Evolutionary conservation across 2,329 filamentous ascomycete genomes (phyloP).

Genomic region (Sclerotinia subarctica): DNA sequence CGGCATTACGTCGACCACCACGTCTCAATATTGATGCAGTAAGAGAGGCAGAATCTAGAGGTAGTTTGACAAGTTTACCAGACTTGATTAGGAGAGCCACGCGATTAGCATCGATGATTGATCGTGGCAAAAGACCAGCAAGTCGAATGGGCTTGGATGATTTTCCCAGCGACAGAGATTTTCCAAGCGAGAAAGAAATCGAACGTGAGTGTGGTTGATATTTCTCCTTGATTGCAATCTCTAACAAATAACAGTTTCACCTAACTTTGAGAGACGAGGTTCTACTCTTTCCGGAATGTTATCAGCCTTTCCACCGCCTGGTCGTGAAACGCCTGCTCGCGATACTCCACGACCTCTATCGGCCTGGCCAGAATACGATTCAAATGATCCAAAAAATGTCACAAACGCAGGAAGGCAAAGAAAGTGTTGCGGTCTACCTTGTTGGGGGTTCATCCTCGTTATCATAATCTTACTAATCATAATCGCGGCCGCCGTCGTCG

Average conservation of each 20-base stretch:
- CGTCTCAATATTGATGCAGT: constrained; percentile 80
- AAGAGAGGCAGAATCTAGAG: constrained; percentile 74
- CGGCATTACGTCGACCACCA: constrained; percentile 63
- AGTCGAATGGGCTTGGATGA: constrained; percentile 55
- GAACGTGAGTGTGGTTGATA: constrained; percentile 25
- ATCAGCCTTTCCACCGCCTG: constrained; percentile 62
- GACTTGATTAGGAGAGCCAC: constrained; percentile 90
- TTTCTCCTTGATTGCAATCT: background rate
- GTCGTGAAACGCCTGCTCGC: constrained; percentile 44
- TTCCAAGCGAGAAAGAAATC: constrained; percentile 31
- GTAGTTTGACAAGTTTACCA: constrained; percentile 86
- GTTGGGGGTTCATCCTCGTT: constrained; percentile 71
- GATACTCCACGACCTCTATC: constrained; percentile 41
- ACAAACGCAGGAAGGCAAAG: constrained; percentile 40
- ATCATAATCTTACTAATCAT: constrained; percentile 65
- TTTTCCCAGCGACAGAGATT: constrained; percentile 43
- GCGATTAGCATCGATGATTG: constrained; percentile 79
- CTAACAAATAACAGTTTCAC: constrained; percentile 11
- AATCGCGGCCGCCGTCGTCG: constrained; percentile 75
- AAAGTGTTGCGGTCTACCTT: constrained; percentile 79
- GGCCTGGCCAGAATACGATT: constrained; percentile 39
- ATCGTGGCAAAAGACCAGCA: constrained; percentile 67
- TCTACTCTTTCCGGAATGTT: constrained; percentile 57
- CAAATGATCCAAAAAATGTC: constrained; percentile 18
- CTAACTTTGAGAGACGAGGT: constrained; percentile 27